These are phyloP conservation scores for Ustilago sp. DNA, from an alignment of 1,284 basidiomycete genomes.

Conservation along the genomic window DNA sequence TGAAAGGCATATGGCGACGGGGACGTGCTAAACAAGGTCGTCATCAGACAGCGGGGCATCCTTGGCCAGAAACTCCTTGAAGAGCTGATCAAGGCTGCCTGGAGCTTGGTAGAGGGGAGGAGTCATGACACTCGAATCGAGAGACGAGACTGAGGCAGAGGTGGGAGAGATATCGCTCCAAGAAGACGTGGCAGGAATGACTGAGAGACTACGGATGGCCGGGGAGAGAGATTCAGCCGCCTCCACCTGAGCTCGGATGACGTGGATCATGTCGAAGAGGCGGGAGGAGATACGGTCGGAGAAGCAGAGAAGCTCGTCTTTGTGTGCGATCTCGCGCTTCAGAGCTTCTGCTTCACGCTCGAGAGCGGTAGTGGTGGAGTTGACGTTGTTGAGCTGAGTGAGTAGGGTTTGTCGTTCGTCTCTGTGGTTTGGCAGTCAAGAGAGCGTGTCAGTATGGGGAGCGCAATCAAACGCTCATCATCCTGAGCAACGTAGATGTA, in stretches of 20 bases:
- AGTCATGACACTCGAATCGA: background rate
- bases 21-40: background rate
- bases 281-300: conserved; percentile 33
- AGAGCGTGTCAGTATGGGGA: background rate
- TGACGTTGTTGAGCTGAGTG: conserved; percentile 14
- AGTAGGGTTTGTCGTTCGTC: conserved; percentile 6
- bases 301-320: conserved; percentile 37
- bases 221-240: conserved; percentile 32
- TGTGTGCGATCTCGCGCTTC: conserved; percentile 11
- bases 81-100: conserved; percentile 4
- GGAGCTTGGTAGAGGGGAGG: background rate
- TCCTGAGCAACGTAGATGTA: background rate
- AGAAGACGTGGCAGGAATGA: background rate
- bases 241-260: conserved; percentile 28
- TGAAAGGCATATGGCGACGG: background rate
- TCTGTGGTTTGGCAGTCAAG: conserved; percentile 3
- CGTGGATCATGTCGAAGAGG: conserved; percentile 27
- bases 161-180: background rate
- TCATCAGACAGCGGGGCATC: background rate
- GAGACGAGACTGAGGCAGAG: background rate
- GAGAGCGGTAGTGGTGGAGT: background rate
- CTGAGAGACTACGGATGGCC: conserved; percentile 32
- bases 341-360: conserved; percentile 19
- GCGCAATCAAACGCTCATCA: background rate
- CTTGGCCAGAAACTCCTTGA: conserved; percentile 25